A percentile compares a stretch with the other conserved stretches of the same genome.
Evolutionary conservation across 352 stramenopile genomes (phyloP).

Genomic region (Pythium diclinum): DNA sequence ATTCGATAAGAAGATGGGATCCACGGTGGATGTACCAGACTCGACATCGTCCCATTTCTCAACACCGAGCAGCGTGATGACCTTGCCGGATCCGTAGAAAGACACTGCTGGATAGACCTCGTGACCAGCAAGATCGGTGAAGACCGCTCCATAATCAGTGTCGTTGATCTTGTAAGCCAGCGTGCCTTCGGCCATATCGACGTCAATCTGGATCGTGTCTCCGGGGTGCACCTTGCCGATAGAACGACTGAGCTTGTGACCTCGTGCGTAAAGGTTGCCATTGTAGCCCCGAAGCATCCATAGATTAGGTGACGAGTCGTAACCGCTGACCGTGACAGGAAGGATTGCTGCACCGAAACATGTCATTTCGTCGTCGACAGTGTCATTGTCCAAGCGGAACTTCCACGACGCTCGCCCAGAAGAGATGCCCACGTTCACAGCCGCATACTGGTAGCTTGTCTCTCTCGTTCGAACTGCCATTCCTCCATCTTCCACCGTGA

Average conservation of each 20-base stretch:
- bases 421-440: conserved; percentile 74
- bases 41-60: conserved; percentile 76
- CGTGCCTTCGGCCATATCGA: conserved; percentile 87
- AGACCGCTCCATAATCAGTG: conserved; percentile 83
- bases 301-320: conserved; percentile 88
- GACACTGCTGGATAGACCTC: conserved; percentile 86
- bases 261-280: conserved; percentile 87
- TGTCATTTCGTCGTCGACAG: conserved; percentile 90
- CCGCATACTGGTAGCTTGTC: conserved; percentile 87
- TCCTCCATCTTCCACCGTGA: conserved; percentile 75
- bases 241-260: conserved; percentile 79
- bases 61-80: conserved; percentile 74
- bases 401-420: conserved; percentile 82
- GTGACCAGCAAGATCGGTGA: conserved; percentile 75
- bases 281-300: conserved; percentile 93
- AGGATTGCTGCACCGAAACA: conserved; percentile 90
- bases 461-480: conserved; percentile 75
- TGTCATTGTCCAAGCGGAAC: conserved; percentile 87
- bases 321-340: conserved; percentile 84
- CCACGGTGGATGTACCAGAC: conserved; percentile 26
- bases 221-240: conserved; percentile 89
- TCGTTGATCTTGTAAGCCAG: conserved; percentile 90
- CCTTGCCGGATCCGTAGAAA: conserved; percentile 88
- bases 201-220: conserved; percentile 83
- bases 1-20: conserved; percentile 73